Evolutionary conservation across 129 eudicot genomes (phyloP).

Genomic region (Arctium minus): DNA sequence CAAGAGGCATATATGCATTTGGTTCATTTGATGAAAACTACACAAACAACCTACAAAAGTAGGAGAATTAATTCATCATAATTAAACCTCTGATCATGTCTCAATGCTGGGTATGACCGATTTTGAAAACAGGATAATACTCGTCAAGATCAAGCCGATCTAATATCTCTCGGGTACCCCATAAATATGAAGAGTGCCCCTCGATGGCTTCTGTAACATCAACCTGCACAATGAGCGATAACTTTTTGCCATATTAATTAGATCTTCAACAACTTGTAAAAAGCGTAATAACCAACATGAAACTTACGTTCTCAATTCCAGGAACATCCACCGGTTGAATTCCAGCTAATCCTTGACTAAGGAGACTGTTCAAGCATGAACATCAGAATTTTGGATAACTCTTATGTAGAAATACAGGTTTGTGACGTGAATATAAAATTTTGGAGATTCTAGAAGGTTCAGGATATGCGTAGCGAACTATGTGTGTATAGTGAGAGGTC

Average conservation of each 20-base stretch:
- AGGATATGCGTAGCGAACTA: background rate
- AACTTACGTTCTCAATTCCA: constrained; percentile 83
- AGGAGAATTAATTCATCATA: too few species aligned
- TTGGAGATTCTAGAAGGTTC: background rate
- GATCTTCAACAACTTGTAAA: background rate
- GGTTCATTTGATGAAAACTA: background rate
- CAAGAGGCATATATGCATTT: background rate
- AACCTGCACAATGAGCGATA: constrained; percentile 40
- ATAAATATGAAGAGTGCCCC: constrained; percentile 89
- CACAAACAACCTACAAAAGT: too few species aligned
- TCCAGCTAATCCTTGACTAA: constrained; percentile 89
- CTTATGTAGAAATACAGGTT: background rate
- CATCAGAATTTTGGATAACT: background rate
- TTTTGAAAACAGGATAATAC: constrained; percentile 63
- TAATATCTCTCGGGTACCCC: constrained; percentile 72
- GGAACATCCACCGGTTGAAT: constrained; percentile 88
- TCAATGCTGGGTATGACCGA: constrained; percentile 17
- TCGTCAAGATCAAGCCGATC: constrained; percentile 78
- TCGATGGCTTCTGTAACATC: constrained; percentile 81
- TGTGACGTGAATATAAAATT: background rate
- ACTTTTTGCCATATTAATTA: background rate
- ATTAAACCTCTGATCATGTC: background rate
- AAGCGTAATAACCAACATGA: background rate
- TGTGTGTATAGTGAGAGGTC: too few species aligned
- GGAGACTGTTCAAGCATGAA: constrained; percentile 55